Evolutionary conservation across 441 rosid species (phyloP), one percentile per base, ranked within the genome.

Genomic region (Dalechampia spathulata): DNA sequence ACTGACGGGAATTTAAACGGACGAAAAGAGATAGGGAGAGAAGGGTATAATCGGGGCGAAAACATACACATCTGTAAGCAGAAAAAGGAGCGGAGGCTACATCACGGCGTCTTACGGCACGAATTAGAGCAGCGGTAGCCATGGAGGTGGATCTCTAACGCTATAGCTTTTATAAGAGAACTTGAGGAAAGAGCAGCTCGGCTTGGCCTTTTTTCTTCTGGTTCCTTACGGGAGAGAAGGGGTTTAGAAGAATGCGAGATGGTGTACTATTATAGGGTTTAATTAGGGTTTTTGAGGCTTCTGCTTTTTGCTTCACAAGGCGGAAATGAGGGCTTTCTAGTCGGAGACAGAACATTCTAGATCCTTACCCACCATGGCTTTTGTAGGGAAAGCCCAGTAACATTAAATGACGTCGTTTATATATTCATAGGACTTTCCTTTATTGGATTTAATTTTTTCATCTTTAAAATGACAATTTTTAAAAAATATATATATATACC

Each of bases 71-170:
- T 80, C 63, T 85, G 71, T 63, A 85, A 42, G 85, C 87, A 2
- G 90, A 73, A 15, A 85, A 57, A 20, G 96, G 75, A 13, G 82
- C 62, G 34, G 82, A 68, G 9, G 82, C 78, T 34, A 78, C 66
- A 14, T 87, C 96, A 10, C 90, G 93, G 42, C 96, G 91, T 22
- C 93, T 74, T 11, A 88, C 15, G 2, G 88, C 72, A 42, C 93
- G 96, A 39, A 91, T 74, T 32, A 91, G 73, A 64, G 82, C 81
- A 0, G 80, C 77, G 16, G 95, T 48, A 43, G 96, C 95, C 98
- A 87, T 83, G 34, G 8, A 3, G 39, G 4, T 13, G 38, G 63
- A 57, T 58, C 38, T 11, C 53, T n/a, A n/a, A n/a, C n/a, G n/a
- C n/a, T n/a, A n/a, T n/a, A n/a, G n/a, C n/a, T 30, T 30, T 30